These are phyloP conservation scores for Fagopyrum tataricum DNA, from an alignment of 148 eudicot genomes.

Conservation along the genomic window DNA sequence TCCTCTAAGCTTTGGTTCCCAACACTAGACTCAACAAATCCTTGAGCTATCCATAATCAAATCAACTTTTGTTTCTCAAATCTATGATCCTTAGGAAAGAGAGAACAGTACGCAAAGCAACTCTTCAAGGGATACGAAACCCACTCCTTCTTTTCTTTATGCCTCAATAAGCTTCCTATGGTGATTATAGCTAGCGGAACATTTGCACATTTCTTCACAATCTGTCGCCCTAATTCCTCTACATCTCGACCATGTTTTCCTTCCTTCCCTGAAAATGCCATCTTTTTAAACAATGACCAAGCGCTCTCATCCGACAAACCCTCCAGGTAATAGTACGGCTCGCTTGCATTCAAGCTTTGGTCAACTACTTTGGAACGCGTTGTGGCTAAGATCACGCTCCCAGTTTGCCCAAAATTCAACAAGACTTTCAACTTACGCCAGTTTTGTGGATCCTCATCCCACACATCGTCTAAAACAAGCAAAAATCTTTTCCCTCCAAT, in stretches of 20 bases:
- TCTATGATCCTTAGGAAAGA: neutral
- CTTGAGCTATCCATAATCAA: constrained; percentile 23
- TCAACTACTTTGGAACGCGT: constrained; percentile 22
- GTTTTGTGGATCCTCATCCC: constrained; percentile 20
- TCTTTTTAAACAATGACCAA: constrained; percentile 18
- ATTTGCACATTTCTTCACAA: neutral
- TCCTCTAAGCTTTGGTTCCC: constrained; percentile 17
- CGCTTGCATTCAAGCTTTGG: neutral
- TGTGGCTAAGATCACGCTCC: constrained; percentile 11
- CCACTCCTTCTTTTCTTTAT: constrained; percentile 21
- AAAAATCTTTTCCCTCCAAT: constrained; percentile 12
- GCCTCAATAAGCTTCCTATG: no score
- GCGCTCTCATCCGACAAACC: constrained; percentile 20
- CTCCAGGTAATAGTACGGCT: neutral
- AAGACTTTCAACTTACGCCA: constrained; percentile 18
- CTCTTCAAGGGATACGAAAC: neutral
- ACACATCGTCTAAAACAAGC: constrained; percentile 24
- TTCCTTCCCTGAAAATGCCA: constrained; percentile 10
- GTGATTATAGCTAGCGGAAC: neutral
- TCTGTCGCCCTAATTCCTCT: no score
- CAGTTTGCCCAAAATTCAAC: constrained; percentile 1
- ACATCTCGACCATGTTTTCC: no score
- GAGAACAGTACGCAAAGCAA: constrained; percentile 16
- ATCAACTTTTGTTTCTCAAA: constrained; percentile 15
- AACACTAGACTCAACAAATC: constrained; percentile 11